A percentile compares a stretch with the other conserved stretches of the same genome.
Evolutionary conservation across 768 basidiomycete genomes (phyloP).

Genomic region (Coprinopsis strossmayeri): DNA sequence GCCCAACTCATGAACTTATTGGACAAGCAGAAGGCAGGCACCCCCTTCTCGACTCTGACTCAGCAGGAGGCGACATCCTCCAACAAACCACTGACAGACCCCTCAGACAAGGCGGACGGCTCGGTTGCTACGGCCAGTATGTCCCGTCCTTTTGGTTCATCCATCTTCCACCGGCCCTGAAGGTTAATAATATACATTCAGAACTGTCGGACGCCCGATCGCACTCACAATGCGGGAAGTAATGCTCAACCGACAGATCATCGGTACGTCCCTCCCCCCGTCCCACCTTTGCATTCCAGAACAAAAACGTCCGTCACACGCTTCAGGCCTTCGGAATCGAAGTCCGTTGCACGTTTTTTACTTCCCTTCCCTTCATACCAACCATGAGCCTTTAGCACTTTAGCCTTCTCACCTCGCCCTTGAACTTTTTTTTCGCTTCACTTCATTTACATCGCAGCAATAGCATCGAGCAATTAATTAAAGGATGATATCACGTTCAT

Average conservation of each 20-base stretch:
- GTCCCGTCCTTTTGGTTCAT: conserved; percentile 13
- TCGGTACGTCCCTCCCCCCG: conserved; percentile 40
- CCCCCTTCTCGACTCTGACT: conserved; percentile 57
- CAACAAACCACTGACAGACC: conserved; percentile 33
- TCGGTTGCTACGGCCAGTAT: conserved; percentile 66
- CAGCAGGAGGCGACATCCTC: conserved; percentile 63
- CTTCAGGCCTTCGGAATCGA: too few species aligned
- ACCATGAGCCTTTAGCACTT: neutral
- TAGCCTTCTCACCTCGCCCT: neutral
- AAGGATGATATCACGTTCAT: too few species aligned
- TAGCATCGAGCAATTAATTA: too few species aligned
- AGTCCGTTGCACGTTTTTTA: too few species aligned
- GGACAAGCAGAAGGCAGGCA: conserved; percentile 22
- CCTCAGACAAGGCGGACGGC: conserved; percentile 50
- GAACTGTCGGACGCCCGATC: conserved; percentile 56
- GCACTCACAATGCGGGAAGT: conserved; percentile 76
- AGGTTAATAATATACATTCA: conserved; percentile 17
- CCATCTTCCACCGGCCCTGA: neutral
- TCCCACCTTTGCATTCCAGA: neutral
- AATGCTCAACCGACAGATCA: conserved; percentile 63
- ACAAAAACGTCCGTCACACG: too few species aligned
- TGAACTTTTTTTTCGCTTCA: neutral
- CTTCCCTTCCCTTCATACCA: neutral
- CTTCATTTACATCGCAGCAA: neutral
- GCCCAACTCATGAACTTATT: conserved; percentile 38